A percentile compares a stretch with the other conserved stretches of the same genome.
phyloP scores from a whole-genome alignment of 2,329 filamentous ascomycete genomes.

The Leptodontidium sp. region DNA sequence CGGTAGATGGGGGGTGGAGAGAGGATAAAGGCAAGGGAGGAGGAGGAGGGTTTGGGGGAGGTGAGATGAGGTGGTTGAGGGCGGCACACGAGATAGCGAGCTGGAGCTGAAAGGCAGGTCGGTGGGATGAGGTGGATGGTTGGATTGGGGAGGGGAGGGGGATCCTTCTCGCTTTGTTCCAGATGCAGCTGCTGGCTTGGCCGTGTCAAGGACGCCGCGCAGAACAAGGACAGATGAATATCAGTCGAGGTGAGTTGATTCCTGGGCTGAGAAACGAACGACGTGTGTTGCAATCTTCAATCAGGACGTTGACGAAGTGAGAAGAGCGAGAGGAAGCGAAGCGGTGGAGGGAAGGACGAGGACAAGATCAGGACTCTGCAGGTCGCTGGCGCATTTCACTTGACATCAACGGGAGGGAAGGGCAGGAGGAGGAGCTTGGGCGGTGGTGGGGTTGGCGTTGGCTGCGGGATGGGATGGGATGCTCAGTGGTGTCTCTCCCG shows the following conservation, averaged over 20 bases:
- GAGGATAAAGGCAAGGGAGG: slow-evolving; percentile 1
- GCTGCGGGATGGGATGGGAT: too few species aligned
- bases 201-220: slow-evolving; percentile 12
- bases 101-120: slow-evolving; percentile 16
- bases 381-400: slow-evolving; percentile 1
- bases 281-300: neutral
- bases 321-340: neutral
- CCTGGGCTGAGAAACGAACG: slow-evolving; percentile 7
- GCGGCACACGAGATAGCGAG: neutral
- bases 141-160: neutral
- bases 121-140: neutral
- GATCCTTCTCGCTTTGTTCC: slow-evolving; percentile 29
- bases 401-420: neutral
- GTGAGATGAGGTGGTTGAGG: neutral
- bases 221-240: neutral
- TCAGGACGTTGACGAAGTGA: neutral
- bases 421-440: too few species aligned
- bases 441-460: too few species aligned
- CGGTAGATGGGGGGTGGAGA: neutral
- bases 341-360: neutral
- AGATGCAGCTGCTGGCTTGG: slow-evolving; percentile 19
- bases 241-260: neutral
- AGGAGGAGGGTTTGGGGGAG: neutral
- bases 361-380: slow-evolving; percentile 7
- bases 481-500: too few species aligned